These are phyloP conservation scores for Didymella exigua DNA, from an alignment of 2,329 filamentous ascomycete species.

Conservation along the genomic window DNA sequence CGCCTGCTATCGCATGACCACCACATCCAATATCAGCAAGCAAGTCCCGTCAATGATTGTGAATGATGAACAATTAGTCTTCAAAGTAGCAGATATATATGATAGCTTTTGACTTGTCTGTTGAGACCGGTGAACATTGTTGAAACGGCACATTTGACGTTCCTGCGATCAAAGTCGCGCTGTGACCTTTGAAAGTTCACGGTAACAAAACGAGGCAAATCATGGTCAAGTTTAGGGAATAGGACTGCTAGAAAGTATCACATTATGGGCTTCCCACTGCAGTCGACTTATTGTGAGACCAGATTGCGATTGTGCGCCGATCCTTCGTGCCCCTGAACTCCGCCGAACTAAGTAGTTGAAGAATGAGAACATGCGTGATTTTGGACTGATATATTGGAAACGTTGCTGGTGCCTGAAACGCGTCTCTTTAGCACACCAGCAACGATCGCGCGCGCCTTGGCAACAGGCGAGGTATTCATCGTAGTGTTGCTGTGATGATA, in stretches of 20 bases:
- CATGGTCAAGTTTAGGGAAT: background rate
- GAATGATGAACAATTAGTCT: too few relatives aligned
- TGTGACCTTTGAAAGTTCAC: background rate
- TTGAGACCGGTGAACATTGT: background rate
- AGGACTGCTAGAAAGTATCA: background rate
- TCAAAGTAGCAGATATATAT: background rate
- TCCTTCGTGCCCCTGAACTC: background rate
- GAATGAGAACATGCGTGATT: background rate
- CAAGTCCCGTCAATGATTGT: too few relatives aligned
- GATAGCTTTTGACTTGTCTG: background rate
- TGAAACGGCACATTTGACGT: background rate
- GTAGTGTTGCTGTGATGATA: background rate
- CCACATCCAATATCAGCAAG: background rate
- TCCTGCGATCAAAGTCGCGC: background rate
- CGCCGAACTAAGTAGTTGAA: background rate
- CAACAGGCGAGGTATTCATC: background rate
- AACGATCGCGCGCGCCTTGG: background rate
- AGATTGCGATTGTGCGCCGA: background rate
- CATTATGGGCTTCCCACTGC: background rate
- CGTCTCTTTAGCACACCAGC: background rate
- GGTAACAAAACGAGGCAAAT: background rate
- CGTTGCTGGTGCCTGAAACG: background rate
- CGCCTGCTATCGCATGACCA: background rate
- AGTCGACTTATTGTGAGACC: background rate
- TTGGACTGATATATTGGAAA: background rate